Percentiles rank a stretch among this genome's conserved stretches.
phyloP scores from a whole-genome alignment of 1,139 yeast species.

The Nadsonia commutata region DNA sequence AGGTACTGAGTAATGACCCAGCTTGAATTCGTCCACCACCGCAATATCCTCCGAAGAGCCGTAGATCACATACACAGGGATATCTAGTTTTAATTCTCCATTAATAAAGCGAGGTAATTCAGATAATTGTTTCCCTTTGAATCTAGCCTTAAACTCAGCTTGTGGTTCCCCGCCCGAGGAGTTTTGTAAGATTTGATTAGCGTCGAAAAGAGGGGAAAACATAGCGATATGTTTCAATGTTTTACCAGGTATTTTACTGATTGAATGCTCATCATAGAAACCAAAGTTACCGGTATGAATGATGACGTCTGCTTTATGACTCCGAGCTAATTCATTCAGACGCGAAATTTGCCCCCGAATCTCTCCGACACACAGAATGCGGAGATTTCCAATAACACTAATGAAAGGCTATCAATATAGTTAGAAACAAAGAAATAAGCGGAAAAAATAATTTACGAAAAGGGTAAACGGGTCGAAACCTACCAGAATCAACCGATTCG shows the following conservation, averaged over 20 bases:
- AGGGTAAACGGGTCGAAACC: no score
- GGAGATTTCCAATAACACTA: constrained; percentile 18
- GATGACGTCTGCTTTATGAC: constrained; percentile 34
- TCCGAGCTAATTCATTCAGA: constrained; percentile 33
- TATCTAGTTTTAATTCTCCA: constrained; percentile 33
- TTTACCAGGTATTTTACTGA: constrained; percentile 31
- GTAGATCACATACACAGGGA: constrained; percentile 63
- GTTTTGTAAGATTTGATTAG: constrained; percentile 27
- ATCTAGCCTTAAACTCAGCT: constrained; percentile 21
- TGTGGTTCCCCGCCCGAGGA: constrained; percentile 23
- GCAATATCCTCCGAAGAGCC: constrained; percentile 66
- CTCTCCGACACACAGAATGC: constrained; percentile 42
- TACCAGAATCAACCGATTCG: no score
- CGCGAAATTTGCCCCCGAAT: constrained; percentile 36
- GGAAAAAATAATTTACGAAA: no score
- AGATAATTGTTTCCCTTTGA: constrained; percentile 28
- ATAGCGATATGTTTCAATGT: constrained; percentile 49
- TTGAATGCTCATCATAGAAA: constrained; percentile 48
- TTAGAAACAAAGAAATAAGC: no score
- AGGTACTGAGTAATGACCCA: constrained; percentile 37
- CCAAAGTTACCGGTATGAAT: constrained; percentile 75
- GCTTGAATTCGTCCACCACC: constrained; percentile 46
- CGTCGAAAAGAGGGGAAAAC: constrained; percentile 44
- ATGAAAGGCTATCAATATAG: no score
- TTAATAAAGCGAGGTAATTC: constrained; percentile 38